Base-by-base conservation (phyloP, 179 eudicot species). In the Corrigiola litoralis region DNA sequence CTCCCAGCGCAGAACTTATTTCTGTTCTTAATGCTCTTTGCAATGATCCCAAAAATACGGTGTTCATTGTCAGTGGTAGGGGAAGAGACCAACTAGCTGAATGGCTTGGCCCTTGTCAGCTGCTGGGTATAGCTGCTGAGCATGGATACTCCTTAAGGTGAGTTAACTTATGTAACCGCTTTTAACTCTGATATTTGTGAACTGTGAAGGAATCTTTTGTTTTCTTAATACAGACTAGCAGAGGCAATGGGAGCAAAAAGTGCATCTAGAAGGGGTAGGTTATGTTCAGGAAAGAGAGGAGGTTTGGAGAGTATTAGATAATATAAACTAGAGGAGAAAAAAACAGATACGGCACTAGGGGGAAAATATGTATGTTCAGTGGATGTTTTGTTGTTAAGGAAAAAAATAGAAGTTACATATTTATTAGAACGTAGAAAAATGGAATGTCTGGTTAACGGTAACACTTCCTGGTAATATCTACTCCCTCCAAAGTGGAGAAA, bases 91-190 rank as follows among this genome's bases (percentile, higher is more conserved):
- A 81, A 9, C 75, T 90, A 11, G 79, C 67, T 47, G 84, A 78
- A 61, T 90, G 97, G 97, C 87, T 90, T 76, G 76, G 80, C 32
- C 87, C 92, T 12, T 88, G 95, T 77, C 82, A 78, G 32, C 58
- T 65, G 21, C 67, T 90, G 28, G 97, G 97, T 66, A 65, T 91
- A 55, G 97, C 94, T 29, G 96, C 96, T 65, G 96, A 91, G 73
- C 97, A 91, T 76, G 97, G 97, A 3, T 91, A 82, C 75, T 88
- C 78, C 68, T 56, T 83, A 66, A 83, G 95, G 97, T 86, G 66
- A 42, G 65, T 58, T 70, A 28, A 44, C 17, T 2, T 21, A 49
- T 45, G 14, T 17, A 12, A 9, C n/a, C 3, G n/a, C 21, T 13
- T 29, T 9, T 5, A 3, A 28, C 25, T 36, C 21, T 18, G 37